phyloP scores from a whole-genome alignment of 345 rosid genomes.

The Odontarrhena argentea region DNA sequence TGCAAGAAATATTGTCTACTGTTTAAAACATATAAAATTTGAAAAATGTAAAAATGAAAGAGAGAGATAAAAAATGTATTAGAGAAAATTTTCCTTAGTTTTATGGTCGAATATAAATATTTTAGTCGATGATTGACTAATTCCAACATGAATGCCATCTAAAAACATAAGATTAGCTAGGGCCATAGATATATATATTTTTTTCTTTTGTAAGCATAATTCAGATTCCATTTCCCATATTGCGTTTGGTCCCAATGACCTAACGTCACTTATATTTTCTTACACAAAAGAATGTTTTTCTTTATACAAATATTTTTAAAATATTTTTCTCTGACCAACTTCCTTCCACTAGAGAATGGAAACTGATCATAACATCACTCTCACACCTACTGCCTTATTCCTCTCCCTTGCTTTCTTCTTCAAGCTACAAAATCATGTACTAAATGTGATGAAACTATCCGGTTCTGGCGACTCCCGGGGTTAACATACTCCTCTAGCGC shows the following conservation, averaged over 20 bases:
- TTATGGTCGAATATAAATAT: background rate
- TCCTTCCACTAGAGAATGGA: slow-evolving; percentile 27
- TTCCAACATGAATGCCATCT: no score
- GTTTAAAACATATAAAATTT: no score
- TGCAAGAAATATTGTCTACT: slow-evolving; percentile 9
- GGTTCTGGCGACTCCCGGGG: slow-evolving; percentile 65
- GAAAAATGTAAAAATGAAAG: no score
- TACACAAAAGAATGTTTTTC: slow-evolving; percentile 35
- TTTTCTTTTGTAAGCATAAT: background rate
- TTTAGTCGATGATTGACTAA: no score
- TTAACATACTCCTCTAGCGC: slow-evolving; percentile 59
- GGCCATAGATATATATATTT: background rate
- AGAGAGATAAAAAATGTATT: no score
- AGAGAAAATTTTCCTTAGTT: background rate
- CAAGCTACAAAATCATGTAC: slow-evolving; percentile 78
- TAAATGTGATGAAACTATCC: slow-evolving; percentile 65
- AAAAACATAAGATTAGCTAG: background rate
- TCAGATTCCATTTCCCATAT: slow-evolving; percentile 4
- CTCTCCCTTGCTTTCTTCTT: slow-evolving; percentile 27
- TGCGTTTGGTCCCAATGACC: slow-evolving; percentile 29
- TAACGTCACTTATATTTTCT: slow-evolving; percentile 30
- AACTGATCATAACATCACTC: slow-evolving; percentile 31
- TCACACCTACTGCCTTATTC: slow-evolving; percentile 31
- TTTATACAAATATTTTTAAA: slow-evolving; percentile 34
- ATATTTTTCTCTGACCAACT: slow-evolving; percentile 18